Percentiles rank a stretch among this genome's conserved stretches.
These are phyloP conservation scores for Rubia tinctorum DNA, from an alignment of 305 asterid genomes.

Conservation along the genomic window DNA sequence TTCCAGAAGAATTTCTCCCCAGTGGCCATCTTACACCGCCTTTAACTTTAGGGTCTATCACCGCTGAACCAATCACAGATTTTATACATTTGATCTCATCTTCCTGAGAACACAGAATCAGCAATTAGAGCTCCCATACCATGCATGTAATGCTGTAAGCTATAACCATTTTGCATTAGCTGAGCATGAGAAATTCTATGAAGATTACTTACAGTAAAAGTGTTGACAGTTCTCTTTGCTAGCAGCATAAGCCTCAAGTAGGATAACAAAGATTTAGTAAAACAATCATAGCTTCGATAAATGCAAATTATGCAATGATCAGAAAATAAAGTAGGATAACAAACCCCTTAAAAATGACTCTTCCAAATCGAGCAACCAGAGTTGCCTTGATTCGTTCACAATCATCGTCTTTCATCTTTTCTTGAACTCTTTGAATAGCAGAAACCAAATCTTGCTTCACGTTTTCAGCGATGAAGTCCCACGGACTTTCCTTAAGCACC, in stretches of 20 bases:
- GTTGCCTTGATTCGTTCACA: constrained; percentile 27
- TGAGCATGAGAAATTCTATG: background rate
- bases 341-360: constrained; percentile 43
- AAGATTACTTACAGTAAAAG: constrained; percentile 33
- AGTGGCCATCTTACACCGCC: constrained; percentile 58
- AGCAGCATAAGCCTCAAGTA: constrained; percentile 49
- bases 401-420: constrained; percentile 25
- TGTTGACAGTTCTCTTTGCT: constrained; percentile 29
- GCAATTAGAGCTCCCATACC: constrained; percentile 3
- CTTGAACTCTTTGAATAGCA: constrained; percentile 32
- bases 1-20: constrained; percentile 42
- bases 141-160: background rate
- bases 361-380: constrained; percentile 46
- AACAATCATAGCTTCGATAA: background rate
- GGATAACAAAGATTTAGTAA: constrained; percentile 26
- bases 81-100: constrained; percentile 38
- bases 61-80: constrained; percentile 37
- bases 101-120: constrained; percentile 33
- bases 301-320: background rate
- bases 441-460: constrained; percentile 41
- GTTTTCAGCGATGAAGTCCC: constrained; percentile 31
- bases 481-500: constrained; percentile 28
- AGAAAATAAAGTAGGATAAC: constrained; percentile 16
- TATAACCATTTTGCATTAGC: background rate
- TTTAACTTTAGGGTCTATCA: constrained; percentile 38